These are phyloP conservation scores for Epipyxis sp. DNA, from an alignment of 108 stramenopile species.

Conservation along the genomic window DNA sequence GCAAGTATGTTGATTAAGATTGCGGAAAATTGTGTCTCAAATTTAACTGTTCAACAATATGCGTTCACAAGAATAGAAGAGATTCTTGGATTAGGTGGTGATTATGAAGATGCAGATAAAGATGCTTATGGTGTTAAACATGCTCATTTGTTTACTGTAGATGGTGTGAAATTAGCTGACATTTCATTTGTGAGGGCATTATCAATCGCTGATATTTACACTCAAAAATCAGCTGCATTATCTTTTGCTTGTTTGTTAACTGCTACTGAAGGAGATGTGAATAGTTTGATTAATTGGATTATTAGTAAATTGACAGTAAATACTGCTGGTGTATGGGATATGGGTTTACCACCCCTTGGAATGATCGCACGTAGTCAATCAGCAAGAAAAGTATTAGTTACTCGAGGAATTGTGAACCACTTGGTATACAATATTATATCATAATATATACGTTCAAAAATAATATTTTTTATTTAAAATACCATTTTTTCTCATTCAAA, in stretches of 20 bases:
- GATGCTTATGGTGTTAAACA: constrained; percentile 15
- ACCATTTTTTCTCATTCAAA: no score
- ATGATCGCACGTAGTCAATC: background rate
- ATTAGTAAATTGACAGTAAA: background rate
- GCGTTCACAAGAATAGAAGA: constrained; percentile 28
- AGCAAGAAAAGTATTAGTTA: background rate
- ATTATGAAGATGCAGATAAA: background rate
- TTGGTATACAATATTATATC: no score
- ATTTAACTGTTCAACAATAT: constrained; percentile 16
- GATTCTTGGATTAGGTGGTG: background rate
- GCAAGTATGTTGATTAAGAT: background rate
- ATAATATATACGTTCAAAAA: no score
- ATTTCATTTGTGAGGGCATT: background rate
- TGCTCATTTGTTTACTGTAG: constrained; percentile 20
- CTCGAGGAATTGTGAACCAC: background rate
- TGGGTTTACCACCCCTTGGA: constrained; percentile 3
- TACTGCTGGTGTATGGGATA: constrained; percentile 15
- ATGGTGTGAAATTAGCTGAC: background rate
- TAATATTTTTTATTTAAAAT: no score
- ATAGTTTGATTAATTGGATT: background rate
- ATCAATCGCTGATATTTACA: constrained; percentile 2
- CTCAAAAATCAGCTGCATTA: background rate
- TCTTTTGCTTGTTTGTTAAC: constrained; percentile 12
- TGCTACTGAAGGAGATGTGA: background rate
- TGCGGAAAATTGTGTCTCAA: background rate